Base-by-base conservation (phyloP, 2,329 filamentous ascomycete genomes). In the Macrophomina tecta region DNA sequence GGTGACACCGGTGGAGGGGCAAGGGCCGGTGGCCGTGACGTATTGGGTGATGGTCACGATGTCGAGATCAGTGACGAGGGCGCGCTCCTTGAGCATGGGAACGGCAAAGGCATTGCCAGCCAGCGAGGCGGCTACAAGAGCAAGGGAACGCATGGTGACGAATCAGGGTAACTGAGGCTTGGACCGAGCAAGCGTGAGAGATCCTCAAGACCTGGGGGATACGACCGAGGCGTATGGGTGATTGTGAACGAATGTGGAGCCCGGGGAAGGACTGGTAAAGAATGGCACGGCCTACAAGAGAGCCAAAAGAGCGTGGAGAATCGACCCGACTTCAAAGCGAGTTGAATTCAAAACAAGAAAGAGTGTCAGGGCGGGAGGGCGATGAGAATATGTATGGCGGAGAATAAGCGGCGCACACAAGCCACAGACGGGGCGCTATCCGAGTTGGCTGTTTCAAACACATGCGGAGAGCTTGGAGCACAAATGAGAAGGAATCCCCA, bases 81-180 rank as follows among this genome's bases (percentile, higher is more conserved):
- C 51, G 23, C 66, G 66, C 60, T 64, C 62, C 56, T n/a, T 65
- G 38, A 63, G 36, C 61, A 42, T 56, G 38, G 66, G 66, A 16
- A 68, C 66, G 38, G 69, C 64, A 49, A 73, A 55, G 49, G 60
- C 66, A 32, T 42, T 34, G 60, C 38, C 40, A 32, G 66, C 66
- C 42, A 67, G 23, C 38, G 61, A 65, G 68, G 60, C 66, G 12
- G 60, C 61, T 32, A 67, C 18, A n/a, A 67, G 64, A 62, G 53
- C 60, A 42, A 51, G 56, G 51, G 56, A 67, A 48, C 65, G 65
- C 65, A 67, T 67, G 38, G 9, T 67, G 48, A 52, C 40, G 55
- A 62, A 53, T 58, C 45, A 36, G 18, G 34, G n/a, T 34, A 28
- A 61, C 16, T 16, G 40, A 30, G 40, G 46, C 58, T 62, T 62